These are phyloP conservation scores for Tetrahymena thermophila DNA, from an alignment of 73 alveolate species.

Conservation along the genomic window DNA sequence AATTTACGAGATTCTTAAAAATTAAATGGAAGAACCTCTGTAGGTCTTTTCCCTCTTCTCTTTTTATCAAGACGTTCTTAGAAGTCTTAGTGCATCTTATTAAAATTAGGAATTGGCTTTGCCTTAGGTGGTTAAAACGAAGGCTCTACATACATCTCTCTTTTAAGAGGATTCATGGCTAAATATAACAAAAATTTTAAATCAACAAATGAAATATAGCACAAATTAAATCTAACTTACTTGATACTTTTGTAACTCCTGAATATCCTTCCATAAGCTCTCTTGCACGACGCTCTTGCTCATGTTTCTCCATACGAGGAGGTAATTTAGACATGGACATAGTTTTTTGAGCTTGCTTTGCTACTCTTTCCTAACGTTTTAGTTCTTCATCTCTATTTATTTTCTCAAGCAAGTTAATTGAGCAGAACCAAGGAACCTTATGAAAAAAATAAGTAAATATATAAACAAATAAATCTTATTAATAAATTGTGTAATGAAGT, in stretches of 20 bases:
- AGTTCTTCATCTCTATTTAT: slow-evolving; percentile 52
- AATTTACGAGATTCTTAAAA: slow-evolving; percentile 82
- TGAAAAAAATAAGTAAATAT: background rate
- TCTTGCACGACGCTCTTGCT: slow-evolving; percentile 53
- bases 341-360: slow-evolving; percentile 81
- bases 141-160: slow-evolving; percentile 38
- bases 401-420: slow-evolving; percentile 63
- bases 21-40: slow-evolving; percentile 87
- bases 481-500: background rate
- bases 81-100: slow-evolving; percentile 74
- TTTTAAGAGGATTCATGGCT: slow-evolving; percentile 49
- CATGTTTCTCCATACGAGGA: slow-evolving; percentile 94
- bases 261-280: background rate
- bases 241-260: slow-evolving; percentile 53
- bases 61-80: slow-evolving; percentile 65
- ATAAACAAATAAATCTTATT: background rate
- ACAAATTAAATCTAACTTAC: background rate
- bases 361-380: slow-evolving; percentile 79
- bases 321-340: slow-evolving; percentile 84
- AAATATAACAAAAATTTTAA: slow-evolving; percentile 5
- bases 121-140: slow-evolving; percentile 66
- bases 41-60: slow-evolving; percentile 64
- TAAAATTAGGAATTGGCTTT: slow-evolving; percentile 92
- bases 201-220: background rate
- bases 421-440: slow-evolving; percentile 75